phyloP scores from a whole-genome alignment of 2,329 filamentous ascomycete species.

The Colletotrichum sidae region DNA sequence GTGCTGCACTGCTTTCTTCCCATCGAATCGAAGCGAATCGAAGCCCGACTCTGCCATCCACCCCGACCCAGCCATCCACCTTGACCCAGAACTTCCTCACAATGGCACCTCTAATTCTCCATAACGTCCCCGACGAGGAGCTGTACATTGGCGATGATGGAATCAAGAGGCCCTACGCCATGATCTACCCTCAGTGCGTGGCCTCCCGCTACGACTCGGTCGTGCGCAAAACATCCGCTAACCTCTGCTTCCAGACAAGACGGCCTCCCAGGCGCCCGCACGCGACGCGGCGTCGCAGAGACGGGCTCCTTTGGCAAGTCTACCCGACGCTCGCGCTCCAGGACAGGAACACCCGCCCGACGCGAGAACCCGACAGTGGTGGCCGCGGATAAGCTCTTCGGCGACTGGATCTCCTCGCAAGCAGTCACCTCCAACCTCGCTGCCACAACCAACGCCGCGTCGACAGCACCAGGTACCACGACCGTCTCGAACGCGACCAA shows the following conservation, averaged over 20 bases:
- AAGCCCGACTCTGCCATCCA: conserved; percentile 4
- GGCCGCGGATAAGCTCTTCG: conserved; percentile 72
- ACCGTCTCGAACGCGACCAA: conserved; percentile 26
- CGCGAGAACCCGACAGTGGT: conserved; percentile 72
- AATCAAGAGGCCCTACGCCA: conserved; percentile 73
- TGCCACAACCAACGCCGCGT: conserved; percentile 38
- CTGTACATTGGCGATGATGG: conserved; percentile 75
- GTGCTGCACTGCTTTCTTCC: background rate
- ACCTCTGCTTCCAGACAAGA: conserved; percentile 59
- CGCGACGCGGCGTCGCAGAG: conserved; percentile 67
- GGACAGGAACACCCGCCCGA: conserved; percentile 68
- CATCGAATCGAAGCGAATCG: conserved; percentile 10
- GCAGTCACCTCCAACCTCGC: conserved; percentile 45
- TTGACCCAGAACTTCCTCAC: conserved; percentile 26
- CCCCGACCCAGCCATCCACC: conserved; percentile 3
- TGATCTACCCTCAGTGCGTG: conserved; percentile 72
- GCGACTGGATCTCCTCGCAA: conserved; percentile 66
- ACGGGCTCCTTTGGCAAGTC: conserved; percentile 76
- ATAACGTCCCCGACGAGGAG: conserved; percentile 77
- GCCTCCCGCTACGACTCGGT: background rate
- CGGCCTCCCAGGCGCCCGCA: conserved; percentile 60
- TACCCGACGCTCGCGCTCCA: conserved; percentile 71
- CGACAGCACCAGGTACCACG: conserved; percentile 14
- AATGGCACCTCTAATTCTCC: conserved; percentile 75
- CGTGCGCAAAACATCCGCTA: conserved; percentile 27